These are phyloP conservation scores for Begonia loranthoides DNA, from an alignment of 306 rosid genomes.

Conservation along the genomic window DNA sequence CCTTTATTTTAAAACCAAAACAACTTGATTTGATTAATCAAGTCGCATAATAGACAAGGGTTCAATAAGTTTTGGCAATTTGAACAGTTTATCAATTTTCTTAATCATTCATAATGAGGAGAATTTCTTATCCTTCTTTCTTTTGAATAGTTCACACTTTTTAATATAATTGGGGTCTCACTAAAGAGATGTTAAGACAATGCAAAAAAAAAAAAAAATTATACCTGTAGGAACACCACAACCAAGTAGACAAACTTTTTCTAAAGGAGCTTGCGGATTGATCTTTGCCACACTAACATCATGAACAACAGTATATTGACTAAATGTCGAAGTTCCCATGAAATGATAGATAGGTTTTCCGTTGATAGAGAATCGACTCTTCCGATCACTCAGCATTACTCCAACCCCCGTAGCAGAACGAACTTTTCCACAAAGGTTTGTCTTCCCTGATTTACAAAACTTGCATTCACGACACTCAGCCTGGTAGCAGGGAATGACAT, in stretches of 20 bases:
- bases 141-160: no score
- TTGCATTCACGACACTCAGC: conserved; percentile 95
- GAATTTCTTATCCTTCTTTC: no score
- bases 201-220: not conserved
- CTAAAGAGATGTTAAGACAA: no score
- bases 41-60: no score
- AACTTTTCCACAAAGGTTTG: conserved; percentile 88
- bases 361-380: conserved; percentile 71
- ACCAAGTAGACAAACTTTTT: conserved; percentile 93
- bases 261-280: conserved; percentile 67
- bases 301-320: conserved; percentile 91
- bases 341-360: conserved; percentile 83
- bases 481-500: conserved; percentile 86
- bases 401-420: conserved; percentile 88
- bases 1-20: no score
- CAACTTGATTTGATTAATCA: no score
- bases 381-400: conserved; percentile 71
- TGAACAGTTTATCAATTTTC: no score
- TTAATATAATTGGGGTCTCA: no score
- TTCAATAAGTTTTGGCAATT: no score
- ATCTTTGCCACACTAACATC: conserved; percentile 94
- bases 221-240: conserved; percentile 82
- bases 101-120: no score
- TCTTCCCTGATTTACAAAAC: conserved; percentile 94
- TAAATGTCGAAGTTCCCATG: conserved; percentile 97